phyloP scores from a whole-genome alignment of 306 rosid genomes.

The Vicia villosa region DNA sequence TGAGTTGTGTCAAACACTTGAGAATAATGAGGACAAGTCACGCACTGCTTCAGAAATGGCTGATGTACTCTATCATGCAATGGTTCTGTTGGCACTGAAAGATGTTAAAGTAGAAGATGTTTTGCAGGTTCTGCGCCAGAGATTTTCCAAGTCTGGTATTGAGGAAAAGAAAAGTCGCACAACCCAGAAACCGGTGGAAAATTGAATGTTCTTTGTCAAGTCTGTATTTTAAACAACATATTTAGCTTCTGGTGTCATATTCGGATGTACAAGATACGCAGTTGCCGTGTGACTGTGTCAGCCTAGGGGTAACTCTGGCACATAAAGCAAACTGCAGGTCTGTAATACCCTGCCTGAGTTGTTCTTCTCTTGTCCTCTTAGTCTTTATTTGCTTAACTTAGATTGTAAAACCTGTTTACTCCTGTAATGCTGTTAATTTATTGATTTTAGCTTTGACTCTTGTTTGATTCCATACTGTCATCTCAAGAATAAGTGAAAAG shows the following conservation, averaged over 20 bases:
- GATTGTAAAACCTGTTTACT: conserved; percentile 20
- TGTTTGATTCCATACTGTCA: neutral
- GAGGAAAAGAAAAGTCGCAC: conserved; percentile 72
- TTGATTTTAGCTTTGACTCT: conserved; percentile 7
- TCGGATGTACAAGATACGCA: neutral
- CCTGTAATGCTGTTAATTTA: neutral
- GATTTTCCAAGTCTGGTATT: conserved; percentile 84
- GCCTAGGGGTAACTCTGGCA: neutral
- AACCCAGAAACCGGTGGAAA: conserved; percentile 24
- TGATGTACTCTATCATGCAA: conserved; percentile 78
- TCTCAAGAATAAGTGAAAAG: neutral
- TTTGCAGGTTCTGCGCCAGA: conserved; percentile 62
- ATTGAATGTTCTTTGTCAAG: conserved; percentile 27
- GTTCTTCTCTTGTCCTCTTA: neutral
- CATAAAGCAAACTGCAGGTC: conserved; percentile 9
- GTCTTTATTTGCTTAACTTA: neutral
- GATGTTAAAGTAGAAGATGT: conserved; percentile 87
- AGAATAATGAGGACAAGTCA: conserved; percentile 65
- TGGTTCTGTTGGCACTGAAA: conserved; percentile 68
- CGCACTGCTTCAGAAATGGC: conserved; percentile 84
- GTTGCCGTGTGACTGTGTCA: neutral
- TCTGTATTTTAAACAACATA: neutral
- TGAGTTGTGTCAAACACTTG: conserved; percentile 78
- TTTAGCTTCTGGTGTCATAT: conserved; percentile 17
- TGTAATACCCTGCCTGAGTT: neutral